Evolutionary conservation across 192 early-diverging fungal genomes (phyloP).

Genomic region (Allomyces arbusculus): DNA sequence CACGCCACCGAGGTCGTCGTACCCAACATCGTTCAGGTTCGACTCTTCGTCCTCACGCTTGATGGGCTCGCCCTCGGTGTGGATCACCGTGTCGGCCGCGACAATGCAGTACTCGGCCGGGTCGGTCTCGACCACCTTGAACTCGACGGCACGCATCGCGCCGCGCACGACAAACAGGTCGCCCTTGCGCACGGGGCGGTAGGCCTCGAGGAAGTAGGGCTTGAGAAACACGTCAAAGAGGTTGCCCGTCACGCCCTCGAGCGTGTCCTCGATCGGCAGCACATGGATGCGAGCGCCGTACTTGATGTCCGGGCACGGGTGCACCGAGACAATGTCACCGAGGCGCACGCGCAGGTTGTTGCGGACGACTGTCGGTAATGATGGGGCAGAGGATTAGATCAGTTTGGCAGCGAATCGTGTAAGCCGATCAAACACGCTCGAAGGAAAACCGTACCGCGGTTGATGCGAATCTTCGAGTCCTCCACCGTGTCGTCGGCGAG

Average conservation of each 20-base stretch:
- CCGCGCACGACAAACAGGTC: constrained; percentile 86
- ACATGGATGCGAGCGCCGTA: constrained; percentile 94
- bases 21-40: constrained; percentile 79
- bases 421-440: too few relatives aligned
- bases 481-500: constrained; percentile 80
- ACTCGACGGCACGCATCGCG: constrained; percentile 94
- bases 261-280: constrained; percentile 89
- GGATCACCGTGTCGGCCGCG: constrained; percentile 91
- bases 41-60: constrained; percentile 97
- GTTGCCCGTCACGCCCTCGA: constrained; percentile 93
- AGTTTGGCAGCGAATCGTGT: too few relatives aligned
- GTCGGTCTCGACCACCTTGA: constrained; percentile 93
- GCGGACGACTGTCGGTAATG: constrained; percentile 46
- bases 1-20: constrained; percentile 96
- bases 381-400: too few relatives aligned
- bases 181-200: constrained; percentile 86
- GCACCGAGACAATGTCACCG: constrained; percentile 88
- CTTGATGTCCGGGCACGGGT: constrained; percentile 90
- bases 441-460: constrained; percentile 39
- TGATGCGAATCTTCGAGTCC: constrained; percentile 78
- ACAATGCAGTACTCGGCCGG: constrained; percentile 94
- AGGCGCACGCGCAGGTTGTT: constrained; percentile 86
- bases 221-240: constrained; percentile 95
- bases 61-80: constrained; percentile 96
- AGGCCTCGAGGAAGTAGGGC: constrained; percentile 96